Evolutionary conservation across 2,329 filamentous ascomycete species (phyloP), one percentile per base, ranked within the genome.

Genomic region (Penicillium occitanis): DNA sequence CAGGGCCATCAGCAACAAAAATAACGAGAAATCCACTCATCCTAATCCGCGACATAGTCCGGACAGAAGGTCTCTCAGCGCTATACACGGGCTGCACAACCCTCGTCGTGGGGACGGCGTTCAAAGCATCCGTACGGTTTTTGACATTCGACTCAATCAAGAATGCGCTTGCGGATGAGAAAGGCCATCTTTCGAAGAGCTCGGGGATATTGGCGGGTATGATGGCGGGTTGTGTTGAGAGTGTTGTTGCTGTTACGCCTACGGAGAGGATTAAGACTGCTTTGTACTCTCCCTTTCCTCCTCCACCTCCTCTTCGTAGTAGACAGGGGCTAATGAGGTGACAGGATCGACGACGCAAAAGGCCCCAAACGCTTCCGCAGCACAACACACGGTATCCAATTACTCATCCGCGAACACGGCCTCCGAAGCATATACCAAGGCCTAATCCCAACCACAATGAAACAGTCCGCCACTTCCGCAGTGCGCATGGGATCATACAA

Each of bases 261-360:
- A 89, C 87, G 0, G 88, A 91, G 71, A 81, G 88, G 17, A 86
- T 91, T 71, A 91, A 90, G 73, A 91, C 88, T 1, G 87, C 87
- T 0, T 73, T 90, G 71, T 72, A 22, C 66, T 28, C 1, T 30
- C 51, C 17, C 4, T 42, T 33, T 33, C 30, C 30, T 33, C 30
- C 30, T 25, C 25, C 2, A 25, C 25, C 25, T 25, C 25, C 25
- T 25, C 25, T 25, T 25, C 25, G 25, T 25, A 25, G 25, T 25
- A 25, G 25, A 25, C 4, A 25, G 46, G 28, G 11, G 22, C 11
- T 50, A 50, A 50, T 17, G 25, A 8, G 11, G 13, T 50, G 48
- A 51, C 3, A 51, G 48, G 13, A 89, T 89, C 67, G 87, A 89
- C 72, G 87, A 89, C 71, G 86, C 85, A 7, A 76, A 85, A 51